Evolutionary conservation across 768 basidiomycete genomes (phyloP).

Genomic region (Mycena vitilis): DNA sequence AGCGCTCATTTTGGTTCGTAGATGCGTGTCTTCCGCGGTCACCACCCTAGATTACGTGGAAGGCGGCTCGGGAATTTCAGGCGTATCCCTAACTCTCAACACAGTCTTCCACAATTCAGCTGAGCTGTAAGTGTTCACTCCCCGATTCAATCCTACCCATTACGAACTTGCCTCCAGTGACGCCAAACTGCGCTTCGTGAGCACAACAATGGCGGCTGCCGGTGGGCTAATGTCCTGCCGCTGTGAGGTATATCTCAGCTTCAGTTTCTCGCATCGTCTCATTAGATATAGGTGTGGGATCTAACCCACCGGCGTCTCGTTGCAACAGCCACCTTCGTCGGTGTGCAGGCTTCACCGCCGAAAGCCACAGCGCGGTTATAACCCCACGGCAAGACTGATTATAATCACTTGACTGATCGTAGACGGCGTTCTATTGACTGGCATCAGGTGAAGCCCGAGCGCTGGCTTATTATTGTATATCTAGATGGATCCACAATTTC

Average conservation of each 20-base stretch:
- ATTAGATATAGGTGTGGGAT: slow-evolving; percentile 31
- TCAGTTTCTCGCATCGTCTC: neutral
- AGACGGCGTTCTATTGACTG: neutral
- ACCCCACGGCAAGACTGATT: neutral
- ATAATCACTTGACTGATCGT: neutral
- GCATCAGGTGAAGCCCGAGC: too few relatives aligned
- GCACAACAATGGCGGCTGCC: slow-evolving; percentile 44
- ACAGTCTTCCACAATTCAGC: slow-evolving; percentile 58
- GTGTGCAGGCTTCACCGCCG: slow-evolving; percentile 17
- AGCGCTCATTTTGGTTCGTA: slow-evolving; percentile 34
- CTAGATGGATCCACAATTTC: too few relatives aligned
- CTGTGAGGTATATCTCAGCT: slow-evolving; percentile 50
- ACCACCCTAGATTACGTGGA: slow-evolving; percentile 47
- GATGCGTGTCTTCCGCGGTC: slow-evolving; percentile 56
- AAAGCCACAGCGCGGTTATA: slow-evolving; percentile 5
- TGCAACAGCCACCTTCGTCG: slow-evolving; percentile 22
- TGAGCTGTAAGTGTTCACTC: slow-evolving; percentile 44
- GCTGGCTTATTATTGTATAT: too few relatives aligned
- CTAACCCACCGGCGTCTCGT: slow-evolving; percentile 23
- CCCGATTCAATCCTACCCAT: neutral
- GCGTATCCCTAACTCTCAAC: slow-evolving; percentile 61
- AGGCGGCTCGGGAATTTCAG: slow-evolving; percentile 43
- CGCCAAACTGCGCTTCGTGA: slow-evolving; percentile 55
- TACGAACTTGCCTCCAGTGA: slow-evolving; percentile 26
- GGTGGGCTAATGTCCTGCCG: slow-evolving; percentile 47